Evolutionary conservation across 768 basidiomycete genomes (phyloP).

Genomic region (Podaxis rugospora): DNA sequence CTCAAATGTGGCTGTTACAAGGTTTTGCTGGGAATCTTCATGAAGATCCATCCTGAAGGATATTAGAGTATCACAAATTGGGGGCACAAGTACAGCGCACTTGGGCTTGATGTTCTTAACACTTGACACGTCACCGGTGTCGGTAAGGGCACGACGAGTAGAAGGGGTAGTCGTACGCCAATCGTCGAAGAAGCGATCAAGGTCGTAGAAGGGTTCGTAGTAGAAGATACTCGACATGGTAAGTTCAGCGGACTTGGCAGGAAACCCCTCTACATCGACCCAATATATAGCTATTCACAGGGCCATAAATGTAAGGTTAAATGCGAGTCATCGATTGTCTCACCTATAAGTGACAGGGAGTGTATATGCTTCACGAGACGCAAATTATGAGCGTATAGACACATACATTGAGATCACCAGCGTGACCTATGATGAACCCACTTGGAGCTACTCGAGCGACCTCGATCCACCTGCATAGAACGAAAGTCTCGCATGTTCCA

Average conservation of each 20-base stretch:
- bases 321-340: neutral
- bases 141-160: slow-evolving; percentile 2
- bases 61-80: neutral
- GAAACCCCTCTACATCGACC: too few species aligned
- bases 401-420: neutral
- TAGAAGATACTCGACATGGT: slow-evolving; percentile 7
- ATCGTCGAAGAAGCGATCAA: slow-evolving; percentile 35
- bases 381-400: neutral
- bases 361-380: neutral
- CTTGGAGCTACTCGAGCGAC: neutral
- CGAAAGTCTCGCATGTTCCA: neutral
- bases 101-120: slow-evolving; percentile 19
- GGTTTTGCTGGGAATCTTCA: slow-evolving; percentile 18
- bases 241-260: neutral
- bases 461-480: neutral
- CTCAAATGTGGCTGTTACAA: slow-evolving; percentile 50
- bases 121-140: neutral
- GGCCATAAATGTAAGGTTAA: neutral
- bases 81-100: slow-evolving; percentile 11
- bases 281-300: too few species aligned
- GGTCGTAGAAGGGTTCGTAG: slow-evolving; percentile 33
- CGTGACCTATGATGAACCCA: neutral
- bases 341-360: too few species aligned
- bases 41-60: slow-evolving; percentile 5
- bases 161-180: slow-evolving; percentile 10